Percentiles rank a stretch among this genome's conserved stretches.
Evolutionary conservation across 106 monocot genomes (phyloP).

Genomic region (Vanilla planifolia): DNA sequence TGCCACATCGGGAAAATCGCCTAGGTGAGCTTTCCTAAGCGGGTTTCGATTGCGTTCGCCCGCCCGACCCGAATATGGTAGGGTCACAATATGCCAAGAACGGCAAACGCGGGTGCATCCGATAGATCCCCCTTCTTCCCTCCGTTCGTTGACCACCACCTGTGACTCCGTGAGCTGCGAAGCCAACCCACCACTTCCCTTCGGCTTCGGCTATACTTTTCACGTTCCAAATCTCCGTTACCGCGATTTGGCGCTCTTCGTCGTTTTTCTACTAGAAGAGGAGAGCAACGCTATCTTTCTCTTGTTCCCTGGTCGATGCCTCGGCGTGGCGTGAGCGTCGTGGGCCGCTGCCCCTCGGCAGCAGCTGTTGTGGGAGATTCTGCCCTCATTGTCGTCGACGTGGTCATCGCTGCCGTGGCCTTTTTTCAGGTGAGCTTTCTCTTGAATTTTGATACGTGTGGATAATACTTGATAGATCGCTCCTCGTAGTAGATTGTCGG

Average conservation of each 20-base stretch:
- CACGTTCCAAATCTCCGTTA: background rate
- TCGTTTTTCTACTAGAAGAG: background rate
- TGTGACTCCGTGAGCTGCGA: no score
- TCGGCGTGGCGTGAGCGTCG: background rate
- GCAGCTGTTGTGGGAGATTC: slow-evolving; percentile 20
- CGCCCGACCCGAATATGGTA: no score
- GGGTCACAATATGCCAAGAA: no score
- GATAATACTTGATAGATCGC: background rate
- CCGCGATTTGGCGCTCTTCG: background rate
- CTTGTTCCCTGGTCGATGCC: background rate
- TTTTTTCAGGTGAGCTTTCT: slow-evolving; percentile 47
- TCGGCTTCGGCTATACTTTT: background rate
- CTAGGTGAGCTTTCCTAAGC: no score
- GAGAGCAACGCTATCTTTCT: background rate
- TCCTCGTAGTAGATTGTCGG: background rate
- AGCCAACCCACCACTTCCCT: background rate
- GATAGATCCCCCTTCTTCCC: background rate
- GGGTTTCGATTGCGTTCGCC: no score
- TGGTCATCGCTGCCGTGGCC: slow-evolving; percentile 42
- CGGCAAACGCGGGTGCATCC: background rate
- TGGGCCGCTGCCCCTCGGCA: slow-evolving; percentile 32
- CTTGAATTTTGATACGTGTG: background rate
- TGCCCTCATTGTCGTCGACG: slow-evolving; percentile 44
- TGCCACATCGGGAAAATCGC: no score
- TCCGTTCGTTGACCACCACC: background rate